Conservation (phyloP, 352 stramenopile genomes). For the Globisporangium viniferum region DNA sequence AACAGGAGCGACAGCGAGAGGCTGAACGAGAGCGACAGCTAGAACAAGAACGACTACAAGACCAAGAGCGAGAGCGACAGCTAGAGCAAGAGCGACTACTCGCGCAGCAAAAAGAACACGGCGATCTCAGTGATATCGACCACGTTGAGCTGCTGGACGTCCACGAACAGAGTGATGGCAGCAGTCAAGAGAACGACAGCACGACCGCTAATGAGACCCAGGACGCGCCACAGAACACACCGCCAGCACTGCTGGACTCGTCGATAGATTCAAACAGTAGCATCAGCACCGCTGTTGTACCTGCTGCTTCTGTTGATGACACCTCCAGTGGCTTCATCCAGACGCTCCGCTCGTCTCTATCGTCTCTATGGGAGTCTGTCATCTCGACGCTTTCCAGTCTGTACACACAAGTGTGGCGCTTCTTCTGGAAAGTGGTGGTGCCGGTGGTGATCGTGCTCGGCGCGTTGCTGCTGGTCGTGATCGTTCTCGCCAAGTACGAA, state of each 20-base stretch:
- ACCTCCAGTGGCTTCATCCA: not conserved
- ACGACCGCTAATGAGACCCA: not conserved
- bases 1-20: not conserved
- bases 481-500: conserved; percentile 10
- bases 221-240: not conserved
- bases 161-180: not conserved
- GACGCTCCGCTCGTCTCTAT: not conserved
- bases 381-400: not conserved
- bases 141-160: not conserved
- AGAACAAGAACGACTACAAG: not conserved
- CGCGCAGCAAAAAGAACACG: not conserved
- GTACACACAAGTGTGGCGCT: not conserved
- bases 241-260: not conserved
- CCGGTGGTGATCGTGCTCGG: conserved; percentile 10
- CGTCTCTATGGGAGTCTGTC: not conserved
- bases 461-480: conserved; percentile 1
- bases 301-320: not conserved
- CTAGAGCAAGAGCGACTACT: not conserved
- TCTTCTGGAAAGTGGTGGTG: conserved; percentile 5
- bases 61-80: not conserved
- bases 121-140: not conserved
- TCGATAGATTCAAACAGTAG: not conserved
- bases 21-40: not conserved
- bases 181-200: not conserved
- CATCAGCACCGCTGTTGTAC: not conserved